Percentiles rank a stretch among this genome's conserved stretches.
Evolutionary conservation across 371 early-diverging fungal genomes (phyloP).

Genomic region (Blakeslea trispora): DNA sequence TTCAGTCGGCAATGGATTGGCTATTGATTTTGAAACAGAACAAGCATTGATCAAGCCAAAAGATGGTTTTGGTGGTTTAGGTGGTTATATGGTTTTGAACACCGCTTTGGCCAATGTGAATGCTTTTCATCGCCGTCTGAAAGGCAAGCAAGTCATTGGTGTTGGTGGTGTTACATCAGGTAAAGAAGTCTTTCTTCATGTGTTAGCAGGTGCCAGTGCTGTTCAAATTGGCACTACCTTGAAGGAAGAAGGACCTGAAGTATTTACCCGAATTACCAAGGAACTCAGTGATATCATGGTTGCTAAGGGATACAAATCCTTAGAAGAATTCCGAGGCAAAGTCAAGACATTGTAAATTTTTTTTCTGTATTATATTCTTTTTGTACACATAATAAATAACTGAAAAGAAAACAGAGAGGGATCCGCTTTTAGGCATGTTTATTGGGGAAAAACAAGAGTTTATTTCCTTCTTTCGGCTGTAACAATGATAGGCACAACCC

Average conservation of each 20-base stretch:
- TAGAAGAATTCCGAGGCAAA: conserved; percentile 57
- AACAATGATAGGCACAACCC: conserved; percentile 25
- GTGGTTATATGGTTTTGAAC: conserved; percentile 46
- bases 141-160: conserved; percentile 50
- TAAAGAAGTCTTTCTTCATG: conserved; percentile 52
- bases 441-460: background rate
- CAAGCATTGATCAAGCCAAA: conserved; percentile 51
- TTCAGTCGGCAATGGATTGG: conserved; percentile 54
- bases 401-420: too few species aligned
- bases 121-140: conserved; percentile 48
- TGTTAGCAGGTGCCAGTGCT: conserved; percentile 53
- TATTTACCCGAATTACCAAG: conserved; percentile 48
- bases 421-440: too few species aligned
- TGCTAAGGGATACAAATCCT: conserved; percentile 45
- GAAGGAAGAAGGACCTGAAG: conserved; percentile 48
- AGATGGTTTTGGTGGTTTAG: conserved; percentile 57
- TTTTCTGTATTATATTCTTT: too few species aligned
- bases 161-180: conserved; percentile 53
- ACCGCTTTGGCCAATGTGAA: conserved; percentile 56
- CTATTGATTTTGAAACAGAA: conserved; percentile 54
- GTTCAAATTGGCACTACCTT: conserved; percentile 52
- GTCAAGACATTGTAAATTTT: conserved; percentile 52
- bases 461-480: conserved; percentile 13
- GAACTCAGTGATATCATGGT: conserved; percentile 50
- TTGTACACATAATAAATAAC: too few species aligned